Evolutionary conservation across 768 basidiomycete genomes (phyloP), one percentile per base, ranked within the genome.

Genomic region (Boletus pseudopeckii): DNA sequence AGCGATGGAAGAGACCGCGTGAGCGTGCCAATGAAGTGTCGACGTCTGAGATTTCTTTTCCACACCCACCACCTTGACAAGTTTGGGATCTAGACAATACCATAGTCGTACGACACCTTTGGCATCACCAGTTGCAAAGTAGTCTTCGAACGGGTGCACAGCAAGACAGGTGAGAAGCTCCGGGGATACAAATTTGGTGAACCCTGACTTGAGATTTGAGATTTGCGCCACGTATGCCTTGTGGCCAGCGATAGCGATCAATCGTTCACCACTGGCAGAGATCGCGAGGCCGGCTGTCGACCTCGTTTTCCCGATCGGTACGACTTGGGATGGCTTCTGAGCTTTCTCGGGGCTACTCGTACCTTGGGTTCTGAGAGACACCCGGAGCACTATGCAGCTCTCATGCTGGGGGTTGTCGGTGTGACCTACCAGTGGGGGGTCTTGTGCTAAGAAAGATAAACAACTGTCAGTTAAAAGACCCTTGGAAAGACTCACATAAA

Each of bases 1-100:
- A 0, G 85, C 77, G 26, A 99, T 68, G 1, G 92, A 86, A 4
- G 89, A 85, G 17, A 98, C 90, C 4, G 92, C 82, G 67, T 98
- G 96, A 3, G 96, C 90, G 66, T 99, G 97, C 97, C 97, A 99
- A 71, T 98, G 96, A 48, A 98, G 72, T 5, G 84, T 80, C 4
- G 90, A 86, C 1, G 92, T 95, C 63, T 91, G 88, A 1, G 92
- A 82, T 52, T 82, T 84, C 69, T 87, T 90, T 69, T 88, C 89
- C 33, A 88, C 80, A 15, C 83, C 84, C 34, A 77, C 75, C 39
- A 77, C 76, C 62, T 79, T 79, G 32, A 72, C 65, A 24, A 79
- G 65, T 22, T 76, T 76, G 62, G 87, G 81, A 56, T 86, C 82
- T 17, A 96, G 77, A 70, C 92, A 96, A 68, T 97, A 94, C 94